Base-by-base conservation (phyloP, 139 green algal species). In the Coelastrella sp. region DNA sequence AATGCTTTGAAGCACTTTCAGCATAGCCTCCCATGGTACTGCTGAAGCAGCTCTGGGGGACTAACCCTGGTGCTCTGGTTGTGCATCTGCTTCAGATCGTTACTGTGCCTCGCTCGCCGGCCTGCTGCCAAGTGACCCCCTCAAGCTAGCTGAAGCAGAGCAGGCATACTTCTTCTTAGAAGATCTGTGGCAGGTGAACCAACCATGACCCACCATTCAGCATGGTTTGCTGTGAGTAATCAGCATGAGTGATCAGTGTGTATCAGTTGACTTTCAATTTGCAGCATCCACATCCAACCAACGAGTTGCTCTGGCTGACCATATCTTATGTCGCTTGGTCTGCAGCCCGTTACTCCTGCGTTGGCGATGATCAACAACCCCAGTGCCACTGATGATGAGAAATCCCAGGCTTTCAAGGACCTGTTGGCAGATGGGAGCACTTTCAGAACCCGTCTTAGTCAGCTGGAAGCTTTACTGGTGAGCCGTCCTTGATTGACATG, bases 361-460 rank as follows among this genome's bases (percentile, higher is more conserved):
- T 54, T 73, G 73, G 54, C 73, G 20, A 11, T 90, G 60, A 85
- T 90, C 75, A 85, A 85, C 74, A 76, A 90, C 20, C 19, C 74
- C 19, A 14, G n/a, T 23, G 23, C 77, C 77, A 85, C 79, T 57
- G 79, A 61, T 47, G 91, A 92, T 59, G 88, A 92, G 79, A 89
- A 79, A 61, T 22, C 88, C 20, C 89, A 92, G 84, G 88, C 84
- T 2, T 89, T 85, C 3, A 73, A 92, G 79, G 88, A 90, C 54
- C 59, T 89, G 13, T 5, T 92, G 79, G 57, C 60, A 64, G 56
- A 56, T 73, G 79, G 47, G 8, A 22, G 79, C 6, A n/a, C 19
- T 23, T 85, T 85, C 79, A 68, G 47, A 7, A 23, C 22, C 17
- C n/a, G 79, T 56, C 57, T 85, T 6, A 22, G 19, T 4, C 79